These are phyloP conservation scores for Exserohilum turcica DNA, from an alignment of 2,329 filamentous ascomycete genomes.

Conservation along the genomic window DNA sequence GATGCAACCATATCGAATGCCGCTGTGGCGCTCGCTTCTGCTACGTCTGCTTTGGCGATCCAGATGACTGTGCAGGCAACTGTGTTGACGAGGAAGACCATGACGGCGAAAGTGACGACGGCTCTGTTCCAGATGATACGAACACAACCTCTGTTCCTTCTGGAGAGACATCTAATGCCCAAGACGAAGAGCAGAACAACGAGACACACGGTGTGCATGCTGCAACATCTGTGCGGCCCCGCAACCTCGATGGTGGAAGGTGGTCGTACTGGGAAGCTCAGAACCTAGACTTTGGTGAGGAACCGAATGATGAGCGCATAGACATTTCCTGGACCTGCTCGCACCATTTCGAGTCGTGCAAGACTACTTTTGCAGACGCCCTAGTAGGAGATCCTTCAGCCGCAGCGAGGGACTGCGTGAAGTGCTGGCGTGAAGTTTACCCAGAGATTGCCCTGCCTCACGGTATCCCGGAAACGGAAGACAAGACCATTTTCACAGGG, in stretches of 20 bases:
- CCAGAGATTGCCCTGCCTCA: constrained; percentile 26
- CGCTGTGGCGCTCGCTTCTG: constrained; percentile 58
- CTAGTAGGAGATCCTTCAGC: constrained; percentile 6
- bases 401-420: constrained; percentile 36
- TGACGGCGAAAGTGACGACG: constrained; percentile 31
- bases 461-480: neutral
- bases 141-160: neutral
- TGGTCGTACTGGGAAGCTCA: constrained; percentile 37
- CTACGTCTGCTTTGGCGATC: constrained; percentile 50
- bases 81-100: constrained; percentile 32
- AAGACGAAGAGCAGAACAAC: neutral
- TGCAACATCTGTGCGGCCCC: constrained; percentile 3
- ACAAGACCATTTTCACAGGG: neutral
- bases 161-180: neutral
- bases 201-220: neutral
- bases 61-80: constrained; percentile 38
- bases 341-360: constrained; percentile 29
- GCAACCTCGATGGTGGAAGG: constrained; percentile 45
- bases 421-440: constrained; percentile 35
- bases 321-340: constrained; percentile 33
- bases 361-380: constrained; percentile 20
- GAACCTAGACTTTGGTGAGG: constrained; percentile 44
- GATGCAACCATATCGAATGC: constrained; percentile 57
- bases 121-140: constrained; percentile 5
- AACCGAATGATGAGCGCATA: constrained; percentile 37